phyloP scores from a whole-genome alignment of 192 early-diverging fungal species.

The Gigaspora rosea region DNA sequence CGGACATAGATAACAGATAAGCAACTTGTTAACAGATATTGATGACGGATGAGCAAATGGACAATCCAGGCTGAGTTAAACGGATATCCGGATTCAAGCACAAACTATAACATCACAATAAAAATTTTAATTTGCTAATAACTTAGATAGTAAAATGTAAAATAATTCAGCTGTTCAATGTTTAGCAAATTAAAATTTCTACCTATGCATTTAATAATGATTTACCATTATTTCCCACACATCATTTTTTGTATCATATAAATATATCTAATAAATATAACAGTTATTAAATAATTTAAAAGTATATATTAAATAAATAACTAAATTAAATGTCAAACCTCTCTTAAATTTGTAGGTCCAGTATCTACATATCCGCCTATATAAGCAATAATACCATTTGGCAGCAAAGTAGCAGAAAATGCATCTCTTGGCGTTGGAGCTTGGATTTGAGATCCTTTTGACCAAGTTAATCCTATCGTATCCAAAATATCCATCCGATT shows the following conservation, averaged over 20 bases:
- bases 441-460: not conserved
- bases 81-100: too few relatives aligned
- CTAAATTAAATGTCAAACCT: not conserved
- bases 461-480: not conserved
- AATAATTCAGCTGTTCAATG: too few relatives aligned
- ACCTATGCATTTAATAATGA: not conserved
- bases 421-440: not conserved
- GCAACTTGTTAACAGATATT: too few relatives aligned
- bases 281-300: not conserved
- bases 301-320: not conserved
- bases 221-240: not conserved
- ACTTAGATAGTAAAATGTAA: not conserved
- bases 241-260: not conserved
- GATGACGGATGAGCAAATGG: too few relatives aligned
- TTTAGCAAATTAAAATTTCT: not conserved
- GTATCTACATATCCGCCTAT: not conserved
- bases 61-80: too few relatives aligned
- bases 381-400: slow-evolving; percentile 8
- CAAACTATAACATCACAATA: too few relatives aligned
- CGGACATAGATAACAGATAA: too few relatives aligned
- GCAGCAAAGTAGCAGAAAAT: not conserved
- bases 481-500: not conserved
- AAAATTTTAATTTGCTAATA: not conserved
- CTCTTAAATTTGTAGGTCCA: not conserved
- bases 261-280: not conserved